Percentiles rank a stretch among this genome's conserved stretches.
Conservation (phyloP, 148 eudicot genomes). For the Dianthus caryophyllus region DNA sequence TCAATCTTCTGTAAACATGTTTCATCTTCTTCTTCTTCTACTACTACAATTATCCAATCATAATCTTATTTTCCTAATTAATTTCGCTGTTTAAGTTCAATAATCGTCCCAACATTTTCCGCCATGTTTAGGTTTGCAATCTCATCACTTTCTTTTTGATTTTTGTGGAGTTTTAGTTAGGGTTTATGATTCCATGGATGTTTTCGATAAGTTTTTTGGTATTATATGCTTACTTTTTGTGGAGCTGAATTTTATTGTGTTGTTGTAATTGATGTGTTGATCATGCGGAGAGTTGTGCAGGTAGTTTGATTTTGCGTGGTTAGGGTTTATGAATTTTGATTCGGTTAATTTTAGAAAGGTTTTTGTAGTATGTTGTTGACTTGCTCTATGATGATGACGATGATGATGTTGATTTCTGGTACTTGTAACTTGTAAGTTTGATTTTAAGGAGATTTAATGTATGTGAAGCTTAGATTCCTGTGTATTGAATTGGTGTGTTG, state of each 20-base stretch:
- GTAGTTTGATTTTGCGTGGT: neutral
- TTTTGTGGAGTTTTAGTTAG: neutral
- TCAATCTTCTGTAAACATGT: neutral
- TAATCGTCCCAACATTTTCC: neutral
- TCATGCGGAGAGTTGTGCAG: neutral
- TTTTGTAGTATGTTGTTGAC: neutral
- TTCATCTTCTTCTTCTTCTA: neutral
- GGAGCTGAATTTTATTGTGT: neutral
- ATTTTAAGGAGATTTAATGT: no score
- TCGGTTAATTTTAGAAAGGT: neutral
- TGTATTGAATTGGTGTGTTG: no score
- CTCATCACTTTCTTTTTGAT: neutral
- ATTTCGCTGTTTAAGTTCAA: neutral
- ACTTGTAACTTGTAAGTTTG: no score
- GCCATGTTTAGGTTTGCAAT: constrained; percentile 25
- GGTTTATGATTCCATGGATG: neutral
- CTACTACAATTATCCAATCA: neutral
- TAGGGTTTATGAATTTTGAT: neutral
- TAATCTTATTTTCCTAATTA: neutral
- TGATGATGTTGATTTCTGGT: neutral
- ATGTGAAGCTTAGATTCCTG: no score
- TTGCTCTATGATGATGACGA: neutral
- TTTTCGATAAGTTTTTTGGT: neutral
- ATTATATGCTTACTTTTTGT: no score
- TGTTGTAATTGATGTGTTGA: neutral